phyloP scores from a whole-genome alignment of 495 filamentous ascomycete genomes.

The Aspergillus sclerotioniger region DNA sequence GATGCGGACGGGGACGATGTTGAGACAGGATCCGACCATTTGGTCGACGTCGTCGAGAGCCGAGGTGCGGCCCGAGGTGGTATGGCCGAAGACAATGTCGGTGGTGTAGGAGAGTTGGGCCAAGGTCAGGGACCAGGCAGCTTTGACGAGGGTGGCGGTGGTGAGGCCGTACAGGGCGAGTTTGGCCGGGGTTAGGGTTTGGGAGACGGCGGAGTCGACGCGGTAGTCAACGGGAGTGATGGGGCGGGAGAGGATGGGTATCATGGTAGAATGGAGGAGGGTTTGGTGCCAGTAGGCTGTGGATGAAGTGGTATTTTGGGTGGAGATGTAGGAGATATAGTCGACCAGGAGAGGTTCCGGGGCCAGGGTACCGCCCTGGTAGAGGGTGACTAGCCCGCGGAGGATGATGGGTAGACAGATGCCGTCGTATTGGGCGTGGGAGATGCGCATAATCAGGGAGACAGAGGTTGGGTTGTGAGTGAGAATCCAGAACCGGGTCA shows the following conservation, averaged over 20 bases:
- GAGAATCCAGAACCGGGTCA: neutral
- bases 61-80: neutral
- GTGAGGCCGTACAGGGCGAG: neutral
- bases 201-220: neutral
- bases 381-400: neutral
- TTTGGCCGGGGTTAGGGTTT: neutral
- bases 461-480: neutral
- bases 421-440: neutral
- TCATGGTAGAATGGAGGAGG: neutral
- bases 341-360: neutral
- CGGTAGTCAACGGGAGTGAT: neutral
- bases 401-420: neutral
- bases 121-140: neutral
- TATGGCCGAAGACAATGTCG: neutral
- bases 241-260: slow-evolving; percentile 18
- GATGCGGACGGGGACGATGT: slow-evolving; percentile 26
- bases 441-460: neutral
- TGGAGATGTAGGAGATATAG: neutral
- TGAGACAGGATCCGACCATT: slow-evolving; percentile 17
- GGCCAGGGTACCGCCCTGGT: neutral
- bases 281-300: too few species aligned
- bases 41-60: neutral
- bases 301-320: neutral
- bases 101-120: neutral
- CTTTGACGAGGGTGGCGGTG: neutral